Percentiles rank a stretch among this genome's conserved stretches.
Conservation (phyloP, 257 asterid species). For the Mentha longifolia region DNA sequence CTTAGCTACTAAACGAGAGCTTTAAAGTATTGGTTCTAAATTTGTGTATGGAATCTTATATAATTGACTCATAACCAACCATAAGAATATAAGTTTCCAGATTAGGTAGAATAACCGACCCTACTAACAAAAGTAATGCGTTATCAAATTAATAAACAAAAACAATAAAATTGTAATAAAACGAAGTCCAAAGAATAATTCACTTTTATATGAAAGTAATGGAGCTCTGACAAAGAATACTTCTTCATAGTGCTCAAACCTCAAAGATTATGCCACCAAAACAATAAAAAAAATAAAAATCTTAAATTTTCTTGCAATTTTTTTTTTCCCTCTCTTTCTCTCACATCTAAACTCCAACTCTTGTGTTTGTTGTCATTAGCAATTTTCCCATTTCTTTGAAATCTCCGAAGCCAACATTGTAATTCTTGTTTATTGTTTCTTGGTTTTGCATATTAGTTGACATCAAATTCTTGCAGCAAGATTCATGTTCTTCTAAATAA, state of each 20-base stretch:
- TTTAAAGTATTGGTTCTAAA: no score
- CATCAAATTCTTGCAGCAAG: constrained; percentile 17
- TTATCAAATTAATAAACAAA: constrained; percentile 17
- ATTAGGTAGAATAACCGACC: constrained; percentile 20
- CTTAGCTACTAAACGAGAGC: no score
- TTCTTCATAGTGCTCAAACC: not conserved
- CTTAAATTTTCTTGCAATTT: not conserved
- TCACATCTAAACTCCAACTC: not conserved
- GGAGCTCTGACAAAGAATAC: not conserved
- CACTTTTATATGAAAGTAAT: constrained; percentile 16
- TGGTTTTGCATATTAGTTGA: constrained; percentile 31
- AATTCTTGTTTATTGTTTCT: constrained; percentile 31
- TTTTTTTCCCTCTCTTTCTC: not conserved
- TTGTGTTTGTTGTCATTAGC: constrained; percentile 14
- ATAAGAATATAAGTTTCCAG: constrained; percentile 20
- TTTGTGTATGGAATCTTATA: constrained; percentile 1
- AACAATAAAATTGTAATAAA: not conserved
- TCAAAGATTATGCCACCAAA: not conserved
- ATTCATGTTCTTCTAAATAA: not conserved
- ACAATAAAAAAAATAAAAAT: no score
- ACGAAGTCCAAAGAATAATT: not conserved
- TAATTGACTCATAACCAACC: constrained; percentile 36
- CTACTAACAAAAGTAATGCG: constrained; percentile 32
- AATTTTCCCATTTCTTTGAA: constrained; percentile 27
- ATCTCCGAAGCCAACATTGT: constrained; percentile 37